Percentiles rank a stretch among this genome's conserved stretches.
These are phyloP conservation scores for Pleurotus ostreatus DNA, from an alignment of 768 basidiomycete genomes.

Conservation along the genomic window DNA sequence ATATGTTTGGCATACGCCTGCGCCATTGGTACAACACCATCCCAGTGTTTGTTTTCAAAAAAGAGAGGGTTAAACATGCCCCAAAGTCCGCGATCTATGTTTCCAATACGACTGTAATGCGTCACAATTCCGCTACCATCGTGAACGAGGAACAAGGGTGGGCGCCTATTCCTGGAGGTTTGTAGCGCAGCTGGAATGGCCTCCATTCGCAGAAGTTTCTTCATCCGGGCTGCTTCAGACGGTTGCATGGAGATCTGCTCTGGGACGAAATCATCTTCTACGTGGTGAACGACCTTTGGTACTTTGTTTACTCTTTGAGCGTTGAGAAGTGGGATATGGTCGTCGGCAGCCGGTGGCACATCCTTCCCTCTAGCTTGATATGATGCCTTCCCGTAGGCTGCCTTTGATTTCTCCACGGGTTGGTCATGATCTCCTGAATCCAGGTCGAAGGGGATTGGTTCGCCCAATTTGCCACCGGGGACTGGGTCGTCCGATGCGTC, in stretches of 20 bases:
- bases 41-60: constrained; percentile 40
- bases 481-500: not conserved
- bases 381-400: not conserved
- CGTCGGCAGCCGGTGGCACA: not conserved
- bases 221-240: not conserved
- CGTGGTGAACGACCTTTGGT: not conserved
- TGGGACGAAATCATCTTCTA: not conserved
- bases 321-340: not conserved
- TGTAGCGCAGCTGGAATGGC: not conserved
- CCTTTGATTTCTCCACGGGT: not conserved
- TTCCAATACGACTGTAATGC: constrained; percentile 43
- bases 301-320: not conserved
- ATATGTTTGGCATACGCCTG: constrained; percentile 42
- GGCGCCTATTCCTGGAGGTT: constrained; percentile 3
- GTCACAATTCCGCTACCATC: constrained; percentile 65
- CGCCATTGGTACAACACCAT: constrained; percentile 48
- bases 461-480: not conserved
- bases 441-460: not conserved
- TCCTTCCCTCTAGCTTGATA: not conserved
- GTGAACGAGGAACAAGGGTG: constrained; percentile 63
- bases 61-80: constrained; percentile 58
- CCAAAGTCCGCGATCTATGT: constrained; percentile 53
- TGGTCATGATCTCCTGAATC: not conserved
- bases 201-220: not conserved
- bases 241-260: not conserved